Evolutionary conservation across 306 rosid genomes (phyloP).

Genomic region (Lathyrus tuberosus): DNA sequence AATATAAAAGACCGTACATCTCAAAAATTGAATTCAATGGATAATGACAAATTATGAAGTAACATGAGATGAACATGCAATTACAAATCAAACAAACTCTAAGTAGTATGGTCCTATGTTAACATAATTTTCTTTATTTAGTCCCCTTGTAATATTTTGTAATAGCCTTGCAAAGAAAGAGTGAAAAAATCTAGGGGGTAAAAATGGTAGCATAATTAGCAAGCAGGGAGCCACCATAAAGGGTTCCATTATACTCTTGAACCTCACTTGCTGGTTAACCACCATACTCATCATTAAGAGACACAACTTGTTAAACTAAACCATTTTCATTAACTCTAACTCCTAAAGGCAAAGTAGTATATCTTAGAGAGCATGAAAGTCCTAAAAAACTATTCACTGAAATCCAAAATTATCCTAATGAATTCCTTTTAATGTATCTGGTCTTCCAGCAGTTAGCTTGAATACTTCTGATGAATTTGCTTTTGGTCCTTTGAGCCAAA

Average conservation of each 20-base stretch:
- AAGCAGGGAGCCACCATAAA: conserved; percentile 26
- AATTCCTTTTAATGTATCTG: conserved; percentile 43
- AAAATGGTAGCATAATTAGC: conserved; percentile 32
- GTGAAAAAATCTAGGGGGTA: not conserved
- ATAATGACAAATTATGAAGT: too few relatives aligned
- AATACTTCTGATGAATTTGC: conserved; percentile 41
- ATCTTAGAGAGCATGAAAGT: conserved; percentile 9
- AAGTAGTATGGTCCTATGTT: too few relatives aligned
- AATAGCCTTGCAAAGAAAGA: too few relatives aligned
- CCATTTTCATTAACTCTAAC: conserved; percentile 31
- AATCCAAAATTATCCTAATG: conserved; percentile 44
- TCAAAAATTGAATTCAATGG: too few relatives aligned
- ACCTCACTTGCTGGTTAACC: conserved; percentile 32
- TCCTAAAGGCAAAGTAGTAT: conserved; percentile 20
- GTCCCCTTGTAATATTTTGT: too few relatives aligned
- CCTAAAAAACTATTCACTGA: conserved; percentile 30
- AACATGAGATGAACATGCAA: too few relatives aligned
- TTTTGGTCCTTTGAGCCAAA: conserved; percentile 45
- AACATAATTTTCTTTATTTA: too few relatives aligned
- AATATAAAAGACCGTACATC: too few relatives aligned
- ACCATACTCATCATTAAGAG: conserved; percentile 32
- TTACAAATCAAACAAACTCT: too few relatives aligned
- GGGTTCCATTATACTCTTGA: conserved; percentile 45
- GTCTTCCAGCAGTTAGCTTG: conserved; percentile 11
- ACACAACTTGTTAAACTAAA: not conserved